Evolutionary conservation across 108 stramenopile species (phyloP), one percentile per base, ranked within the genome.

Genomic region (Conticribra guillardii): DNA sequence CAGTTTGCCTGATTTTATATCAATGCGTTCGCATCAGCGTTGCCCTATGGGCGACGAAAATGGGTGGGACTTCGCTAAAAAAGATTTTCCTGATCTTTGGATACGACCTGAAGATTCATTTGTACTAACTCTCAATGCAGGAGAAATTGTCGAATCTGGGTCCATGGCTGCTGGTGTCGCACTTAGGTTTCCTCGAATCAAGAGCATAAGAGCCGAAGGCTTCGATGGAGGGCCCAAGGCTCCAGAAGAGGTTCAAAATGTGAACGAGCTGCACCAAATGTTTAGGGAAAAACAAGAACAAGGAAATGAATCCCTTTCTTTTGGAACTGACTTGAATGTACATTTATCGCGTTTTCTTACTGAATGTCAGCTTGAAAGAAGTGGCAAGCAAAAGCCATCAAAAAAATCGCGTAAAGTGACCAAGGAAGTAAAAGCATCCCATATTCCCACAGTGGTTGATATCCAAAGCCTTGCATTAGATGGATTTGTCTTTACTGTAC

Each of bases 161-260:
- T 70, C 69, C 32, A 85, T 80, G 34, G 80, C 87, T 33, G 87
- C 87, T 26, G 94, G 94, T 16, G 19, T 95, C 1, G 71, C 84
- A 0, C 51, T 95, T 50, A 71, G 94, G 41, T 93, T 92, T 82
- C 94, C 94, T 32, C 62, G 89, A 17, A 85, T 93, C 19, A 71
- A 58, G 15, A 74, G 62, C 17, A 72, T 91, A 48, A 81, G 94
- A 34, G 60, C 69, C 21, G 84, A 88, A 19, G 73, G 53, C 0
- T 60, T 85, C 22, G 80, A 70, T 37, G 72, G 77, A 4, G 81
- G 78, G 22, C 76, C 69, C 7, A 87, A 87, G 53, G 51, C 73
- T 11, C 65, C 76, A 1, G 71, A 76, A 47, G 84, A 86, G 15
- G 82, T 81, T 30, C 69, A 66, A 31, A 65, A 64, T 33, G 83